These are phyloP conservation scores for Ganoderma leucocontextum DNA, from an alignment of 1,284 basidiomycete genomes.

Conservation along the genomic window DNA sequence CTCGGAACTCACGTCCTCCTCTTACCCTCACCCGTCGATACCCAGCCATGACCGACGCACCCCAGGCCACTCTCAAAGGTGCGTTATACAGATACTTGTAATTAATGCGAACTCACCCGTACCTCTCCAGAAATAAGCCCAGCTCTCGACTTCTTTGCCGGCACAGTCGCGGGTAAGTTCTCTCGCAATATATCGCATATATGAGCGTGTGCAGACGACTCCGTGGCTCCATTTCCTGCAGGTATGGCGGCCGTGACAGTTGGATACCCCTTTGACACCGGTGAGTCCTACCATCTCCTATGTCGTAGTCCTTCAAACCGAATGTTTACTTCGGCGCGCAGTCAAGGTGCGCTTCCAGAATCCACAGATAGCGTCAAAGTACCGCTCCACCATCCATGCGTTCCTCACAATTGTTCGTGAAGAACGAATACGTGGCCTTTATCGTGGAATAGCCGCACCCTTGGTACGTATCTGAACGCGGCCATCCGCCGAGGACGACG, in stretches of 20 bases:
- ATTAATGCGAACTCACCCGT: background rate
- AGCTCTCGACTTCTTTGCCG: slow-evolving; percentile 74
- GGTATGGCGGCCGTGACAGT: slow-evolving; percentile 70
- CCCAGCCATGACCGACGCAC: slow-evolving; percentile 12
- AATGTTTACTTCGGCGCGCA: too few relatives aligned
- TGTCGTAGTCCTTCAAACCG: too few relatives aligned
- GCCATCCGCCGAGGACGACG: slow-evolving; percentile 3
- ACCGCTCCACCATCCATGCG: slow-evolving; percentile 68
- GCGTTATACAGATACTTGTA: background rate
- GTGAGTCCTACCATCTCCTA: slow-evolving; percentile 47
- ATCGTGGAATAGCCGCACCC: slow-evolving; percentile 77
- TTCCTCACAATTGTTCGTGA: slow-evolving; percentile 71
- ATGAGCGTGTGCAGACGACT: too few relatives aligned
- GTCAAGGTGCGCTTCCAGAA: slow-evolving; percentile 83
- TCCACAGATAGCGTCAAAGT: slow-evolving; percentile 60
- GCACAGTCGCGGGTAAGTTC: slow-evolving; percentile 67
- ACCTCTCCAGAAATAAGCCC: slow-evolving; percentile 48
- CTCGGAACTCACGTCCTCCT: slow-evolving; percentile 4
- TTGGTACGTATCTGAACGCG: slow-evolving; percentile 54
- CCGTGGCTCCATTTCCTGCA: slow-evolving; percentile 39
- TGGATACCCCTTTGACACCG: slow-evolving; percentile 80
- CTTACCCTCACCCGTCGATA: background rate
- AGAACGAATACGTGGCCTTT: slow-evolving; percentile 72
- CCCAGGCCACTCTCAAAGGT: slow-evolving; percentile 17
- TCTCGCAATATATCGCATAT: background rate